phyloP scores from a whole-genome alignment of 2,329 filamentous ascomycete species.

The Exophiala alcalophila region DNA sequence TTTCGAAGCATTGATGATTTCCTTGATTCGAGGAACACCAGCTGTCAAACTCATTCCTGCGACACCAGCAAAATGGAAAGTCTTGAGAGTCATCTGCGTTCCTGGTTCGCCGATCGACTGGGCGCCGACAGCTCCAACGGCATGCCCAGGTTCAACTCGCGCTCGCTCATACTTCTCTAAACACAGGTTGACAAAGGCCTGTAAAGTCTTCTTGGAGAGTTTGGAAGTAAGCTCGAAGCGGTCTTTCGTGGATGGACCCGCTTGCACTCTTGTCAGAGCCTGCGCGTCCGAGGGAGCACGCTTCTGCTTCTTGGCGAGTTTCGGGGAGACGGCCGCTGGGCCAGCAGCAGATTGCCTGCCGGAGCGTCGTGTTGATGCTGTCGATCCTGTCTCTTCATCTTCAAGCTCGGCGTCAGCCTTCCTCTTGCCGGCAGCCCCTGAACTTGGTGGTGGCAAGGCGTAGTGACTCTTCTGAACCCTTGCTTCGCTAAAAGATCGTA shows the following conservation, averaged over 20 bases:
- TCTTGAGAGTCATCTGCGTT: slow-evolving; percentile 98
- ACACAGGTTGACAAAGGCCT: slow-evolving; percentile 75
- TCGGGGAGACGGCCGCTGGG: slow-evolving; percentile 6
- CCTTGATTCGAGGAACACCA: slow-evolving; percentile 98
- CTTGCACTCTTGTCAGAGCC: slow-evolving; percentile 6
- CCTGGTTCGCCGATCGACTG: slow-evolving; percentile 98
- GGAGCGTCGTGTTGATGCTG: slow-evolving; percentile 29
- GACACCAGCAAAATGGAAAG: slow-evolving; percentile 99
- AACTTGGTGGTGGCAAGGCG: slow-evolving; percentile 13
- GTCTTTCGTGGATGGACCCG: slow-evolving; percentile 29
- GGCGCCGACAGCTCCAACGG: slow-evolving; percentile 91
- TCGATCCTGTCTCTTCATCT: slow-evolving; percentile 35
- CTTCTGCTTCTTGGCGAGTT: slow-evolving; percentile 26
- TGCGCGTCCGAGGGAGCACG: slow-evolving; percentile 4
- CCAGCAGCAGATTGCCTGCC: slow-evolving; percentile 17
- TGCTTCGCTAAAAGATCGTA: slow-evolving; percentile 58
- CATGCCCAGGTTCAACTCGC: slow-evolving; percentile 89
- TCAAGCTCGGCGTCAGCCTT: slow-evolving; percentile 36
- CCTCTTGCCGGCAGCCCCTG: slow-evolving; percentile 20
- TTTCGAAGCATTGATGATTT: slow-evolving; percentile 98
- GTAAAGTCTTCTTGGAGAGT: slow-evolving; percentile 70
- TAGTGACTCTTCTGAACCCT: slow-evolving; percentile 27
- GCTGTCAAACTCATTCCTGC: slow-evolving; percentile 99
- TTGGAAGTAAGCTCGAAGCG: slow-evolving; percentile 72
- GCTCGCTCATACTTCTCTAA: slow-evolving; percentile 87